Evolutionary conservation across 2,329 filamentous ascomycete species (phyloP).

Genomic region (Diaporthe aspalathi): DNA sequence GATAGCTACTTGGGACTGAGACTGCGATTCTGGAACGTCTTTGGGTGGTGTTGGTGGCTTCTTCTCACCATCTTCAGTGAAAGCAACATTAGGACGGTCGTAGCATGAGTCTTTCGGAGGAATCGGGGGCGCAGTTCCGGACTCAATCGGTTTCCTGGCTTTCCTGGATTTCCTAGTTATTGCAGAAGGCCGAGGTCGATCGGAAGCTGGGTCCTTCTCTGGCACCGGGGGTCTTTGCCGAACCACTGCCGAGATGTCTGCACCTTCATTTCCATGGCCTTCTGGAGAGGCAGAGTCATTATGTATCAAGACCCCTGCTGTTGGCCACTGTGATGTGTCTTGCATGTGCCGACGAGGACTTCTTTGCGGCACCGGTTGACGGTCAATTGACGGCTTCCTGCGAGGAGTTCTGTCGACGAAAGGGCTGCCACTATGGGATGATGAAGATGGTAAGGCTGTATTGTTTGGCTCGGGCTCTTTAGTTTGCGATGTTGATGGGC

Average conservation of each 20-base stretch:
- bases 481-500: background rate
- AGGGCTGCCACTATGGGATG: background rate
- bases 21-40: background rate
- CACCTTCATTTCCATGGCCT: background rate
- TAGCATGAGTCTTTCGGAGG: background rate
- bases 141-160: background rate
- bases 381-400: constrained; percentile 5
- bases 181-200: background rate
- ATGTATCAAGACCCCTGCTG: constrained; percentile 40
- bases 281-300: constrained; percentile 20
- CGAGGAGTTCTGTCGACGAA: constrained; percentile 22
- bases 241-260: background rate
- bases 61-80: background rate
- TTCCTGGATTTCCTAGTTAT: background rate
- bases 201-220: background rate
- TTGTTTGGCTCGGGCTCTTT: constrained; percentile 10
- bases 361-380: constrained; percentile 34
- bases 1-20: background rate
- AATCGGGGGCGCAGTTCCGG: background rate
- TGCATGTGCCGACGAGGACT: constrained; percentile 39
- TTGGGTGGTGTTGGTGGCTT: constrained; percentile 34
- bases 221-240: constrained; percentile 5
- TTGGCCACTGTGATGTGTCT: constrained; percentile 39
- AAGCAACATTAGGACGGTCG: background rate
- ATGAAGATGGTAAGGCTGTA: constrained; percentile 13